Conservation (phyloP, 2,329 filamentous ascomycete genomes). For the Tothia fuscella region DNA sequence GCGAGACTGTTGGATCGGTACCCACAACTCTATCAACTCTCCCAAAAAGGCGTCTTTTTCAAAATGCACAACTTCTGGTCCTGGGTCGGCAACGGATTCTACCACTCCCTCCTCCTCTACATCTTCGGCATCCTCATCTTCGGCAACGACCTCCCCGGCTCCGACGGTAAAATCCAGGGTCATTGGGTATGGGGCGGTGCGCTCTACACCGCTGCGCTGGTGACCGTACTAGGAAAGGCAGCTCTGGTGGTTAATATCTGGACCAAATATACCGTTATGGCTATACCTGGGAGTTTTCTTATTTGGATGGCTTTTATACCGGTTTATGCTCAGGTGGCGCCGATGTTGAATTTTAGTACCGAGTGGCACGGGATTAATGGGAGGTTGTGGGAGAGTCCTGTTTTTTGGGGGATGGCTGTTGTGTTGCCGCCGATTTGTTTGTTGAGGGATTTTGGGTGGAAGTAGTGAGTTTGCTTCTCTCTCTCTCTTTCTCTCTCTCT, state of each 20-base stretch:
- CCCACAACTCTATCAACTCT: slow-evolving; percentile 86
- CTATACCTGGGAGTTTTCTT: slow-evolving; percentile 84
- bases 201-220: slow-evolving; percentile 87
- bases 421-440: slow-evolving; percentile 72
- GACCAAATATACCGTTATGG: slow-evolving; percentile 95
- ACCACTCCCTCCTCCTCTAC: slow-evolving; percentile 91
- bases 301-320: slow-evolving; percentile 89
- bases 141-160: slow-evolving; percentile 64
- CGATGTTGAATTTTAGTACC: slow-evolving; percentile 64
- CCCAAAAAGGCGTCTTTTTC: slow-evolving; percentile 90
- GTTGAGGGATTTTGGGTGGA: slow-evolving; percentile 84
- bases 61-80: slow-evolving; percentile 81
- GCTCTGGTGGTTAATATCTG: slow-evolving; percentile 92
- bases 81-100: slow-evolving; percentile 91
- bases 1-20: slow-evolving; percentile 89
- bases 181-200: slow-evolving; percentile 98
- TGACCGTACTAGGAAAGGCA: slow-evolving; percentile 89
- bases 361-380: slow-evolving; percentile 83
- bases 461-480: slow-evolving; percentile 49
- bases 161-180: slow-evolving; percentile 69
- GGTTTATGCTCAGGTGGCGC: slow-evolving; percentile 74
- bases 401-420: slow-evolving; percentile 87
- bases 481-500: background rate
- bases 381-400: slow-evolving; percentile 63
- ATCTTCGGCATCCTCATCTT: slow-evolving; percentile 72